A percentile compares a stretch with the other conserved stretches of the same genome.
phyloP scores from a whole-genome alignment of 768 basidiomycete species.

The Gymnopilus junonius region DNA sequence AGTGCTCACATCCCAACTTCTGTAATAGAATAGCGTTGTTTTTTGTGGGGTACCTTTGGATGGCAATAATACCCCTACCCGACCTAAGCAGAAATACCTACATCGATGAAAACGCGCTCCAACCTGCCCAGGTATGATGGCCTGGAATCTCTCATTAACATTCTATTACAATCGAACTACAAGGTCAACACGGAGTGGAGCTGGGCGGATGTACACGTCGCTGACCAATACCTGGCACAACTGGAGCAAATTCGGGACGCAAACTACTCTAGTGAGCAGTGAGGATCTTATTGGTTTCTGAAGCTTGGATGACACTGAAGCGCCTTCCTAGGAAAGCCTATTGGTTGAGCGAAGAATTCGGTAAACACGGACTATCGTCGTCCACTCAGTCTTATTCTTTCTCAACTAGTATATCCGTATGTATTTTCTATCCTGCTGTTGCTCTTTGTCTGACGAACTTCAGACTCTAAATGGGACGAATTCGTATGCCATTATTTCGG shows the following conservation, averaged over 20 bases:
- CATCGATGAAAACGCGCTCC: slow-evolving; percentile 95
- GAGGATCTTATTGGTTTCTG: slow-evolving; percentile 34
- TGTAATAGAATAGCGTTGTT: slow-evolving; percentile 58
- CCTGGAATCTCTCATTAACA: background rate
- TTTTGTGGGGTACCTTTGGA: slow-evolving; percentile 77
- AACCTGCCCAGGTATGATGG: slow-evolving; percentile 79
- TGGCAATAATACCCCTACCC: slow-evolving; percentile 73
- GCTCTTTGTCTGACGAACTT: slow-evolving; percentile 4
- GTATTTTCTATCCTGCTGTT: slow-evolving; percentile 21
- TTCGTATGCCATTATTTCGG: slow-evolving; percentile 78
- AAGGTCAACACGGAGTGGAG: slow-evolving; percentile 92
- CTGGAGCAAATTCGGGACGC: slow-evolving; percentile 64
- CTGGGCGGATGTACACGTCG: slow-evolving; percentile 88
- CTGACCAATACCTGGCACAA: slow-evolving; percentile 79
- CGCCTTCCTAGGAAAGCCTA: slow-evolving; percentile 58
- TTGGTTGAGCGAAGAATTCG: slow-evolving; percentile 66
- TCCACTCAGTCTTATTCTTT: slow-evolving; percentile 74
- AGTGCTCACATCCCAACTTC: slow-evolving; percentile 3
- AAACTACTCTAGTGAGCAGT: slow-evolving; percentile 77
- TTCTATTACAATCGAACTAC: background rate
- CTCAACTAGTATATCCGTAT: slow-evolving; percentile 52
- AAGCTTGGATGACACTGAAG: background rate
- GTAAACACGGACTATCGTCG: slow-evolving; percentile 72
- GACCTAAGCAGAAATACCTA: slow-evolving; percentile 71
- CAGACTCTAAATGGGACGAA: slow-evolving; percentile 73